Evolutionary conservation across 352 stramenopile genomes (phyloP).

Genomic region (Phytophthora sp.): DNA sequence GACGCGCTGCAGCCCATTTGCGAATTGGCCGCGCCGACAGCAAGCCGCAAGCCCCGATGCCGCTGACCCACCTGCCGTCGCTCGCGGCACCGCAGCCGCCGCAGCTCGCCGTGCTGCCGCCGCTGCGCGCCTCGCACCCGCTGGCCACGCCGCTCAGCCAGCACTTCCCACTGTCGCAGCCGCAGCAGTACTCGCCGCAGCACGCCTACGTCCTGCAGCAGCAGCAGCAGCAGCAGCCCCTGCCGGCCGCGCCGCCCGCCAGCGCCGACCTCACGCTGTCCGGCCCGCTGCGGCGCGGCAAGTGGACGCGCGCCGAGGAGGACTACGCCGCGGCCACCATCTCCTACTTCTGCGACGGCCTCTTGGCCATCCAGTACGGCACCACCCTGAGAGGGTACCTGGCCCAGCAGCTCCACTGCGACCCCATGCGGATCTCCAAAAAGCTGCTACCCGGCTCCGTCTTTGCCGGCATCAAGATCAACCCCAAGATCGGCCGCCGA

Average conservation of each 20-base stretch:
- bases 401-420: slow-evolving; percentile 71
- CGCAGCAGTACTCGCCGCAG: slow-evolving; percentile 27
- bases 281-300: slow-evolving; percentile 62
- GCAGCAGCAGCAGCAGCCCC: slow-evolving; percentile 5
- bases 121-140: slow-evolving; percentile 31
- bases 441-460: slow-evolving; percentile 68
- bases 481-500: slow-evolving; percentile 73
- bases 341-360: slow-evolving; percentile 68
- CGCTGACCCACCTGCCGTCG: slow-evolving; percentile 39
- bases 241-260: background rate
- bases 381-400: slow-evolving; percentile 78
- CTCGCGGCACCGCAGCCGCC: slow-evolving; percentile 8
- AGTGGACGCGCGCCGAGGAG: slow-evolving; percentile 75
- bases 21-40: slow-evolving; percentile 20
- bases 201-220: slow-evolving; percentile 6
- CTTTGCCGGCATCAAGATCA: slow-evolving; percentile 73
- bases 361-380: slow-evolving; percentile 74
- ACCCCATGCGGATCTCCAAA: slow-evolving; percentile 84
- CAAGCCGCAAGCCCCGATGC: slow-evolving; percentile 20
- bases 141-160: too few species aligned
- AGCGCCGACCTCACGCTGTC: slow-evolving; percentile 33
- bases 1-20: slow-evolving; percentile 32
- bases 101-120: slow-evolving; percentile 29
- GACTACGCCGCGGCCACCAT: slow-evolving; percentile 71
- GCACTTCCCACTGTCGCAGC: slow-evolving; percentile 29